Percentiles rank a stretch among this genome's conserved stretches.
phyloP scores from a whole-genome alignment of 2,329 filamentous ascomycete genomes.

The Pestalotiopsis sp. region DNA sequence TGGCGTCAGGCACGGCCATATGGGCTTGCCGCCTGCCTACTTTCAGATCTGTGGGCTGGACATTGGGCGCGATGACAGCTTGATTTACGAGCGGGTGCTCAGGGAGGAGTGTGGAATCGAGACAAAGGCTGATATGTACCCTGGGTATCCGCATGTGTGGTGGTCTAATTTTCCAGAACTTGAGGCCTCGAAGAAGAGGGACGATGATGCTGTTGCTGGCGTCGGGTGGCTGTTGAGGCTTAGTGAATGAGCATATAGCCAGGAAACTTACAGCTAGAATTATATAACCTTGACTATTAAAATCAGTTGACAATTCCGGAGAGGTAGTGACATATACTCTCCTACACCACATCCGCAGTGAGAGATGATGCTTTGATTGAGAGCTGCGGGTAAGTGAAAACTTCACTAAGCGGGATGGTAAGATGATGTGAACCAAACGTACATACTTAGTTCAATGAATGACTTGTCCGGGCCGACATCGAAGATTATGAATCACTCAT shows the following conservation, averaged over 20 bases:
- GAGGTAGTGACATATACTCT: no score
- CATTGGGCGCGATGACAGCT: constrained; percentile 8
- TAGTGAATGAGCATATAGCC: not conserved
- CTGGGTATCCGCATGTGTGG: constrained; percentile 2
- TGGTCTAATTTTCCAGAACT: constrained; percentile 1
- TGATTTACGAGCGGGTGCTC: constrained; percentile 11
- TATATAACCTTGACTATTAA: no score
- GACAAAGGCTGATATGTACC: constrained; percentile 2
- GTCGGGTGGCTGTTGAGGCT: not conserved
- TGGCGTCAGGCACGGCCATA: not conserved
- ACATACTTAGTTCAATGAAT: no score
- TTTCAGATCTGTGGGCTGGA: constrained; percentile 11
- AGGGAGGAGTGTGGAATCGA: constrained; percentile 1
- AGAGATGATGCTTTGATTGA: no score
- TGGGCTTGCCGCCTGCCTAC: constrained; percentile 7
- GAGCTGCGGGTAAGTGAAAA: no score
- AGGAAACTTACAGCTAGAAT: no score
- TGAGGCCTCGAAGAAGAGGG: not conserved
- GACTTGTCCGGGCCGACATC: no score
- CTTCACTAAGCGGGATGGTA: no score
- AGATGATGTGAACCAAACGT: no score
- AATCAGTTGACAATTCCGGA: no score
- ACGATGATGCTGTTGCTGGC: not conserved
- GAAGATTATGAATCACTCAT: no score
- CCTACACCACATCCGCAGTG: no score